These are phyloP conservation scores for Gymnopilus junonius DNA, from an alignment of 768 basidiomycete species.

Conservation along the genomic window DNA sequence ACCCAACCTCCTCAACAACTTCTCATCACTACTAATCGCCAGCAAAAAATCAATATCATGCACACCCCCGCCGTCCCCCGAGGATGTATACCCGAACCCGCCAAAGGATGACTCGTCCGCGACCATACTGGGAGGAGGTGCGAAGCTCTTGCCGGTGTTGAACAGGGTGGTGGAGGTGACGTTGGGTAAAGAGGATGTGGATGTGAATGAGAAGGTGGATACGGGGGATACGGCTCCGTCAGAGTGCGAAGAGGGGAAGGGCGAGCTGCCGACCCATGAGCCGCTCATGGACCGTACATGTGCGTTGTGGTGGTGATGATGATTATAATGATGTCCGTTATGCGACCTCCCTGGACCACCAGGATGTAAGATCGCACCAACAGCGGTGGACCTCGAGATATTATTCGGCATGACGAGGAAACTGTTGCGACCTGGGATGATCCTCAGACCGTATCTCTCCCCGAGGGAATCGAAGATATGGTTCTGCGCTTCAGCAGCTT, in stretches of 20 bases:
- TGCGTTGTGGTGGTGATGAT: background rate
- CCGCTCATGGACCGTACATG: background rate
- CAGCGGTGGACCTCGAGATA: slow-evolving; percentile 82
- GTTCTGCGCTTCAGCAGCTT: slow-evolving; percentile 91
- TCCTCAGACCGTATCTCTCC: slow-evolving; percentile 81
- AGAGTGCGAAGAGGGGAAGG: slow-evolving; percentile 21
- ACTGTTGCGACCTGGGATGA: slow-evolving; percentile 78
- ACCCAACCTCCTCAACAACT: slow-evolving; percentile 73
- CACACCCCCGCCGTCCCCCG: slow-evolving; percentile 22
- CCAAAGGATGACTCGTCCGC: background rate
- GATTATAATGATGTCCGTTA: background rate
- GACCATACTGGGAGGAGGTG: background rate
- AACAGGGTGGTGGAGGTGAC: background rate
- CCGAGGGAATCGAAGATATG: slow-evolving; percentile 90
- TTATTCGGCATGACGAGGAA: slow-evolving; percentile 87
- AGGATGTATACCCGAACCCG: slow-evolving; percentile 1
- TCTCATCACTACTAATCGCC: slow-evolving; percentile 77
- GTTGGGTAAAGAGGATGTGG: no score
- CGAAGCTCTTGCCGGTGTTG: background rate
- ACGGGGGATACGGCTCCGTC: no score
- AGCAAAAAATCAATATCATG: slow-evolving; percentile 56
- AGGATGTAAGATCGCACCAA: slow-evolving; percentile 77
- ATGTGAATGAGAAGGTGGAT: no score
- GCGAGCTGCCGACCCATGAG: slow-evolving; percentile 30
- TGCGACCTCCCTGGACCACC: slow-evolving; percentile 52